A percentile compares a stretch with the other conserved stretches of the same genome.
Conservation (phyloP, 2,329 filamentous ascomycete species). For the Samsoniella hepiali region DNA sequence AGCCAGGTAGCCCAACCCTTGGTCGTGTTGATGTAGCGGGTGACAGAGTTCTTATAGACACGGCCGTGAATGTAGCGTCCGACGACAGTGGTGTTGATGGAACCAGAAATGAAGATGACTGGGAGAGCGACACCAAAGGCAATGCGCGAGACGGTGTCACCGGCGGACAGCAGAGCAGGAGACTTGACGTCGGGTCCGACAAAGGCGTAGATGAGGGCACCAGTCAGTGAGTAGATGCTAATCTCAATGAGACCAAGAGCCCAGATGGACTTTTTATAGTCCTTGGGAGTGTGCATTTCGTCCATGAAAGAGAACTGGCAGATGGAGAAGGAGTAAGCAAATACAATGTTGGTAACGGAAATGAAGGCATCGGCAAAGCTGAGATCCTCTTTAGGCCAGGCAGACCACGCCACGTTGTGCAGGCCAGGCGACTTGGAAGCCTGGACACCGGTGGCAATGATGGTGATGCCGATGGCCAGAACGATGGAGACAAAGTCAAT, state of each 20-base stretch:
- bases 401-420: conserved; percentile 38
- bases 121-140: conserved; percentile 69
- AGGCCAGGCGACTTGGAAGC: conserved; percentile 30
- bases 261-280: conserved; percentile 54
- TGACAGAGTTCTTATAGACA: conserved; percentile 41
- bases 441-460: conserved; percentile 60
- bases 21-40: conserved; percentile 46
- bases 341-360: conserved; percentile 65
- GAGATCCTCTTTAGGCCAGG: conserved; percentile 44
- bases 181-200: conserved; percentile 61
- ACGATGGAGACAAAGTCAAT: conserved; percentile 61
- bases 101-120: conserved; percentile 71
- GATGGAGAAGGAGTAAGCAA: conserved; percentile 61
- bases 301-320: conserved; percentile 54
- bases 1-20: conserved; percentile 56
- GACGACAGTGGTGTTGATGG: conserved; percentile 58
- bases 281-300: conserved; percentile 48
- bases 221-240: conserved; percentile 63
- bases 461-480: conserved; percentile 61
- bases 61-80: conserved; percentile 46
- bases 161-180: conserved; percentile 66
- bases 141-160: conserved; percentile 57
- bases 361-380: conserved; percentile 55
- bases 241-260: conserved; percentile 61
- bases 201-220: conserved; percentile 66